Evolutionary conservation across 805 yeast genomes (phyloP).

Genomic region (Kuraishia floccosa): DNA sequence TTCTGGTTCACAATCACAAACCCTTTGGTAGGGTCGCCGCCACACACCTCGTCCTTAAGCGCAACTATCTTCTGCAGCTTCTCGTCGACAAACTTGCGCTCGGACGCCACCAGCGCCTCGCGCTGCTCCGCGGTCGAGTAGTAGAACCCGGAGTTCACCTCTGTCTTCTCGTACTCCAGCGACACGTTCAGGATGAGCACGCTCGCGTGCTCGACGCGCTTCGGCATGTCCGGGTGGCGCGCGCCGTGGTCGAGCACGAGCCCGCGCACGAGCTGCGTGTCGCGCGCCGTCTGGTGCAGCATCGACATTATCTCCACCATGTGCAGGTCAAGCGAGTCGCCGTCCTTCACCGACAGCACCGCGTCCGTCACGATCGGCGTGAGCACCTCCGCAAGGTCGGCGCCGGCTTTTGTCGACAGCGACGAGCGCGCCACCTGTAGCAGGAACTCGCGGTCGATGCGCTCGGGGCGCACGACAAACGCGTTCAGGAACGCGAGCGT

Average conservation of each 20-base stretch:
- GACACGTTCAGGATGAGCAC: slow-evolving; percentile 87
- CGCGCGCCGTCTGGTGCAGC: slow-evolving; percentile 85
- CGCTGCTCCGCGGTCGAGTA: slow-evolving; percentile 94
- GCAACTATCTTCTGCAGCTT: slow-evolving; percentile 86
- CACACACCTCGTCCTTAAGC: slow-evolving; percentile 86
- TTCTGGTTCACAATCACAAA: slow-evolving; percentile 96
- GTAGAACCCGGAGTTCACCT: slow-evolving; percentile 91
- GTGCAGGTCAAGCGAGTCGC: slow-evolving; percentile 65
- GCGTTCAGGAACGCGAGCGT: slow-evolving; percentile 57
- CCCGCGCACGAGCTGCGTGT: slow-evolving; percentile 77
- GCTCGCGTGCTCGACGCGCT: slow-evolving; percentile 68
- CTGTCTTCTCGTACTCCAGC: slow-evolving; percentile 94
- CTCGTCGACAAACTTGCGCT: slow-evolving; percentile 89
- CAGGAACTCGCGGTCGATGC: slow-evolving; percentile 76
- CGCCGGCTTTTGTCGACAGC: slow-evolving; percentile 73
- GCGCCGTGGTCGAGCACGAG: slow-evolving; percentile 97
- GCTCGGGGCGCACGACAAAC: slow-evolving; percentile 42
- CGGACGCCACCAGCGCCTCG: slow-evolving; percentile 86
- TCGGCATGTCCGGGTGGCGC: slow-evolving; percentile 99
- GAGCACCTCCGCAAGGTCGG: slow-evolving; percentile 66
- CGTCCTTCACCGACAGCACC: slow-evolving; percentile 62
- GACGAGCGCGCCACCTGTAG: slow-evolving; percentile 90
- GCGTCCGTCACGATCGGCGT: slow-evolving; percentile 97
- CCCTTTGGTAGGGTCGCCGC: slow-evolving; percentile 55
- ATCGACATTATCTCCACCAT: slow-evolving; percentile 98